These are phyloP conservation scores for Pestalotiopsis sp. DNA, from an alignment of 2,329 filamentous ascomycete species.

Conservation along the genomic window DNA sequence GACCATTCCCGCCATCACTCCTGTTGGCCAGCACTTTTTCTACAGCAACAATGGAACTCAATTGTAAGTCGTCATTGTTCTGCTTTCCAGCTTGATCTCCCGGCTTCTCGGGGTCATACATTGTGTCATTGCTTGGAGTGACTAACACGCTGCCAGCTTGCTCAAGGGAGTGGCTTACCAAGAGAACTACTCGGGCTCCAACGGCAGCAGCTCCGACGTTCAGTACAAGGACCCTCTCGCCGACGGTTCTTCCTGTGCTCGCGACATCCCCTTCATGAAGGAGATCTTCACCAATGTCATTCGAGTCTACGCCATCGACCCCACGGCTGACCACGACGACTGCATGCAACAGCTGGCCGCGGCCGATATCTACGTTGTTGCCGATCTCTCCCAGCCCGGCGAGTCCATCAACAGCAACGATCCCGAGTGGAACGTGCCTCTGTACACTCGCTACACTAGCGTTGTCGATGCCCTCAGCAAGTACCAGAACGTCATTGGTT, in stretches of 20 bases:
- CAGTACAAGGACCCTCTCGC: constrained; percentile 84
- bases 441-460: constrained; percentile 79
- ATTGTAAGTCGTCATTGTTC: constrained; percentile 52
- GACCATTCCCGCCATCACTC: constrained; percentile 31
- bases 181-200: constrained; percentile 65
- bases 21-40: constrained; percentile 36
- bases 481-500: constrained; percentile 92
- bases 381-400: constrained; percentile 82
- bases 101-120: constrained; percentile 12
- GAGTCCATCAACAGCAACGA: constrained; percentile 83
- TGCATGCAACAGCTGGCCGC: constrained; percentile 85
- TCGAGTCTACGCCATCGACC: constrained; percentile 92
- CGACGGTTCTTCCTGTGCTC: constrained; percentile 70
- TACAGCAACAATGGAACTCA: constrained; percentile 64
- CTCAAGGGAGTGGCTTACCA: constrained; percentile 97
- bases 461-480: constrained; percentile 81
- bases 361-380: constrained; percentile 92
- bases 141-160: constrained; percentile 47
- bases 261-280: constrained; percentile 81
- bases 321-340: constrained; percentile 71
- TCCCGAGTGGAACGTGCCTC: constrained; percentile 76
- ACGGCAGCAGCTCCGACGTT: constrained; percentile 43
- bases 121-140: constrained; percentile 17
- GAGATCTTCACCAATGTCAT: constrained; percentile 88
- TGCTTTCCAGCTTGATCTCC: not conserved